phyloP scores from a whole-genome alignment of 495 filamentous ascomycete species.

The Aspergillus mulundensis region DNA sequence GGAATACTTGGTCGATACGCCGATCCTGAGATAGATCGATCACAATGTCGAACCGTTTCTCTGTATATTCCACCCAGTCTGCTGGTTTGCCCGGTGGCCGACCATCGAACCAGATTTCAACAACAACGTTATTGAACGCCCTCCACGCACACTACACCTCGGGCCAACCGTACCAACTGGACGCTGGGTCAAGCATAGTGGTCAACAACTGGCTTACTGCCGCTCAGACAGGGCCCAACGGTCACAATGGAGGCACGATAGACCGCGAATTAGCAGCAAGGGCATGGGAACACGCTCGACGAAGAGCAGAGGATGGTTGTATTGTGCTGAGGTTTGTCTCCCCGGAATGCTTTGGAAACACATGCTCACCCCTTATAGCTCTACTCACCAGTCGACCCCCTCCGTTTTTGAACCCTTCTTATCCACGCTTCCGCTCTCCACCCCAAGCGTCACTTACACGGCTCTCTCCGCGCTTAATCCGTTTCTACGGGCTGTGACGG shows the following conservation, averaged over 20 bases:
- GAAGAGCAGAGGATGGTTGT: constrained; percentile 93
- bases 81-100: constrained; percentile 52
- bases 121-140: constrained; percentile 85
- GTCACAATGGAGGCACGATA: constrained; percentile 67
- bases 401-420: constrained; percentile 81
- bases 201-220: constrained; percentile 94
- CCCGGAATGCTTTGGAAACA: background rate
- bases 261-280: constrained; percentile 73
- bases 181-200: constrained; percentile 87
- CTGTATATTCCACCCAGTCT: constrained; percentile 77
- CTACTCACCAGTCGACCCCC: constrained; percentile 82
- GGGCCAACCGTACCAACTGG: constrained; percentile 73
- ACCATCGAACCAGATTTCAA: constrained; percentile 75
- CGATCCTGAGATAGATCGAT: background rate
- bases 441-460: constrained; percentile 68
- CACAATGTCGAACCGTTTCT: constrained; percentile 75
- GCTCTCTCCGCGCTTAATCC: constrained; percentile 76
- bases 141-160: constrained; percentile 87
- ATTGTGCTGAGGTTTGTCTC: constrained; percentile 73
- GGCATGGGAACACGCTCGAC: constrained; percentile 95
- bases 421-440: constrained; percentile 68
- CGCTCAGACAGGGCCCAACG: constrained; percentile 59
- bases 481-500: constrained; percentile 82
- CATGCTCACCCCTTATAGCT: constrained; percentile 44
- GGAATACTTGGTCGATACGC: background rate